Percentiles rank a stretch among this genome's conserved stretches.
phyloP scores from a whole-genome alignment of 2,329 filamentous ascomycete species.

The Penicillium fuscoglaucum region DNA sequence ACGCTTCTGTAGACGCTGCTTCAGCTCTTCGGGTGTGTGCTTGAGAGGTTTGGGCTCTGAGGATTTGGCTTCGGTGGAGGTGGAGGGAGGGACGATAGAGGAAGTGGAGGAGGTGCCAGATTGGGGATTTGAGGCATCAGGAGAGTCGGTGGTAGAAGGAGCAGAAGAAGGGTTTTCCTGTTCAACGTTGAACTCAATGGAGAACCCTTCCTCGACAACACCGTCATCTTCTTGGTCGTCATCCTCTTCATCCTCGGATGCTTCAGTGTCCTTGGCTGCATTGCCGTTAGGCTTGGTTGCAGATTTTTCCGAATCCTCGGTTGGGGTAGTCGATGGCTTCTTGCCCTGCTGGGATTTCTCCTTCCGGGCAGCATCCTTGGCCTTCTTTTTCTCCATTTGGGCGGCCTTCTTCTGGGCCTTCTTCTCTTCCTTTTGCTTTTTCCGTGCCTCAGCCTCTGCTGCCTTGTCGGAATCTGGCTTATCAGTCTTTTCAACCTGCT shows the following conservation, averaged over 20 bases:
- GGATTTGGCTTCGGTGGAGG: constrained; percentile 30
- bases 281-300: constrained; percentile 21
- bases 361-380: constrained; percentile 40
- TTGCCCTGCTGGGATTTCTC: constrained; percentile 35
- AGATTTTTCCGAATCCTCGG: constrained; percentile 24
- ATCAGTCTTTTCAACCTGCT: constrained; percentile 42
- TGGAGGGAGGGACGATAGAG: constrained; percentile 56
- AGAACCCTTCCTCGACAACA: constrained; percentile 51
- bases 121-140: constrained; percentile 56
- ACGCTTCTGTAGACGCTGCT: constrained; percentile 74
- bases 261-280: constrained; percentile 21
- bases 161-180: constrained; percentile 42
- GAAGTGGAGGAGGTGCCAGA: constrained; percentile 67
- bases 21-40: constrained; percentile 71
- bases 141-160: constrained; percentile 57
- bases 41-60: constrained; percentile 61
- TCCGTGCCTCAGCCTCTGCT: constrained; percentile 39
- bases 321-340: constrained; percentile 19
- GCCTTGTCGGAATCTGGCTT: constrained; percentile 24
- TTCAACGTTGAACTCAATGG: constrained; percentile 47
- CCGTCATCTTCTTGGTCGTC: constrained; percentile 40
- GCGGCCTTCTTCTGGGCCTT: constrained; percentile 50
- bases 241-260: constrained; percentile 26
- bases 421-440: constrained; percentile 43
- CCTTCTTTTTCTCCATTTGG: constrained; percentile 53